Evolutionary conservation across 768 basidiomycete genomes (phyloP).

Genomic region (Dictyophora rubrovolvata): DNA sequence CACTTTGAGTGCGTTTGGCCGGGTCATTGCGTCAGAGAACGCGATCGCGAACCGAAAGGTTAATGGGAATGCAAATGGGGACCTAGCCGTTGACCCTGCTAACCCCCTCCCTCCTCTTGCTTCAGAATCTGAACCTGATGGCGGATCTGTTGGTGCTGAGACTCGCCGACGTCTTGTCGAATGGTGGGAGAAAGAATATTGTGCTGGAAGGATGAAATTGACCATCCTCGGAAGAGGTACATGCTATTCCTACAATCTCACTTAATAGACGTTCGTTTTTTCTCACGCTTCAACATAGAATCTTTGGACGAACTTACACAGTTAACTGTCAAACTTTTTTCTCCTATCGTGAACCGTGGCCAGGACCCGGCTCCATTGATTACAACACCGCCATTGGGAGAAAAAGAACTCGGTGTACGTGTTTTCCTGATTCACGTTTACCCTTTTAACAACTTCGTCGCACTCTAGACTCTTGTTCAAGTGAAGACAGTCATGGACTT

Average conservation of each 20-base stretch:
- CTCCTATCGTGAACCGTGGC: conserved; percentile 22
- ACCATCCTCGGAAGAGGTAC: conserved; percentile 26
- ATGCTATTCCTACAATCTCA: background rate
- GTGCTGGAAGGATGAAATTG: conserved; percentile 27
- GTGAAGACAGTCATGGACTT: conserved; percentile 31
- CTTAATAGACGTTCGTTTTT: background rate
- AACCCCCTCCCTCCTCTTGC: conserved; percentile 1
- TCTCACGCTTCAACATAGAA: conserved; percentile 15
- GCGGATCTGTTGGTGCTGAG: conserved; percentile 29
- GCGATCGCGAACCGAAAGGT: background rate
- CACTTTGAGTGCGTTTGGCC: conserved; percentile 22
- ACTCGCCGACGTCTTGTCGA: conserved; percentile 22
- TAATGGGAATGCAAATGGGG: background rate
- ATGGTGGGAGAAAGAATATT: conserved; percentile 30
- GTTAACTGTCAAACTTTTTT: conserved; percentile 23
- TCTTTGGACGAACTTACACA: conserved; percentile 25
- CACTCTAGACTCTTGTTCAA: conserved; percentile 25
- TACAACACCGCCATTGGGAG: conserved; percentile 9
- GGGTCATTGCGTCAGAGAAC: conserved; percentile 13
- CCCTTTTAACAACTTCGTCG: background rate
- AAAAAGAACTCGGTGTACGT: conserved; percentile 10
- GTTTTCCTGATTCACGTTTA: background rate
- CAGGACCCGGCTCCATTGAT: conserved; percentile 17
- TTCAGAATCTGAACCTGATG: conserved; percentile 25
- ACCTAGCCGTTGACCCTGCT: background rate